Evolutionary conservation across 2,329 filamentous ascomycete species (phyloP).

Genomic region (Endoconidiophora polonica): DNA sequence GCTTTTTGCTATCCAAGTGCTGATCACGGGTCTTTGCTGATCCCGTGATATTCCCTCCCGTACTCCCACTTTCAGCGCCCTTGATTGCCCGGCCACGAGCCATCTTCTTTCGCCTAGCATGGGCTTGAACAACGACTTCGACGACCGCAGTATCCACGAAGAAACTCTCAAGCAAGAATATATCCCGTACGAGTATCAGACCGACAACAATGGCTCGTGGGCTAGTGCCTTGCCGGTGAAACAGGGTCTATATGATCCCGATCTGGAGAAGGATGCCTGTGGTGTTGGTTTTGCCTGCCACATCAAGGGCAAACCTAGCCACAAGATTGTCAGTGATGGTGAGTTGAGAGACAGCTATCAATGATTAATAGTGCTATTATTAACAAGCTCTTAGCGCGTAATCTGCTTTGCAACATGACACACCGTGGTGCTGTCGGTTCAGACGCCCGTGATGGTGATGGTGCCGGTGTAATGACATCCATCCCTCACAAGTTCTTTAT

Average conservation of each 20-base stretch:
- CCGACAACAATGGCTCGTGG: conserved; percentile 74
- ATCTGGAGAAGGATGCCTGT: conserved; percentile 95
- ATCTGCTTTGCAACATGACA: conserved; percentile 98
- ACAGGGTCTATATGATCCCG: conserved; percentile 94
- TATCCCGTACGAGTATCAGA: conserved; percentile 70
- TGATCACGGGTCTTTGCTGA: background rate
- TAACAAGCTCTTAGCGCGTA: conserved; percentile 47
- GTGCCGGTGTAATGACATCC: conserved; percentile 97
- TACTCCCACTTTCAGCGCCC: conserved; percentile 1
- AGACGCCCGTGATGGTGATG: conserved; percentile 93
- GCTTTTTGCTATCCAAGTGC: background rate
- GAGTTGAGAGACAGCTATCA: conserved; percentile 22
- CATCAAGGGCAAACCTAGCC: conserved; percentile 92
- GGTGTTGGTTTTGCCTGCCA: conserved; percentile 98
- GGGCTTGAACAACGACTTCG: conserved; percentile 49
- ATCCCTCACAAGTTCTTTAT: conserved; percentile 97
- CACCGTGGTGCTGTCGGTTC: conserved; percentile 96
- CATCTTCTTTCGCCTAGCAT: conserved; percentile 42
- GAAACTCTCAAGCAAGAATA: conserved; percentile 44
- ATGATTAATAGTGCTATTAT: background rate
- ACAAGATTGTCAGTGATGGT: conserved; percentile 99
- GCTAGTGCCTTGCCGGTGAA: conserved; percentile 89
- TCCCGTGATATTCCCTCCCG: background rate
- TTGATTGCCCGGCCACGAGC: conserved; percentile 1
- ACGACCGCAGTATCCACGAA: conserved; percentile 42